These are phyloP conservation scores for Ajuga reptans DNA, from an alignment of 305 asterid species.

Conservation along the genomic window DNA sequence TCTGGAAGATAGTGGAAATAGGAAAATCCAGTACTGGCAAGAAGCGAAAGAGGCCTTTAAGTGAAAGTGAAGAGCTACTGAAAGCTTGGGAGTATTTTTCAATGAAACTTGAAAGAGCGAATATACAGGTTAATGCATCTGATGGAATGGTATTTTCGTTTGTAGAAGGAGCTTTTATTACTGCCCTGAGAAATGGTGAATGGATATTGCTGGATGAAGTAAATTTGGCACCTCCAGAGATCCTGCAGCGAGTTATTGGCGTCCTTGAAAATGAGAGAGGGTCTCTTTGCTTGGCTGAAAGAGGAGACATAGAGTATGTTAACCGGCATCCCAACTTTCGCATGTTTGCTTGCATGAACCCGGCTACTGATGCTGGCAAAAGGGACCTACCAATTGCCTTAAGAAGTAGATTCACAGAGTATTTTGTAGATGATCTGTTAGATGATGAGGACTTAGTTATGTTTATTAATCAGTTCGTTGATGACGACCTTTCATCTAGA, in stretches of 20 bases:
- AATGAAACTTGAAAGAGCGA: constrained; percentile 55
- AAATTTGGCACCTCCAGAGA: constrained; percentile 98
- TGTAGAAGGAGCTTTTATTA: constrained; percentile 90
- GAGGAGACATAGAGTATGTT: constrained; percentile 80
- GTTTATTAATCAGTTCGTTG: constrained; percentile 59
- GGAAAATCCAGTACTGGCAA: constrained; percentile 44
- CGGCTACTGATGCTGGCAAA: constrained; percentile 99
- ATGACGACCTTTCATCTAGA: constrained; percentile 37
- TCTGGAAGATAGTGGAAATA: constrained; percentile 40
- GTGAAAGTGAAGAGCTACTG: constrained; percentile 34
- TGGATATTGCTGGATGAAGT: constrained; percentile 98
- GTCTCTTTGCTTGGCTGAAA: constrained; percentile 85
- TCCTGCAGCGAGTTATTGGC: constrained; percentile 82
- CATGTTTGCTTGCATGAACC: constrained; percentile 97
- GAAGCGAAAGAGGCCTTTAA: constrained; percentile 79
- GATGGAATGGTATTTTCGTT: constrained; percentile 89
- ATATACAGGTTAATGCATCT: constrained; percentile 56
- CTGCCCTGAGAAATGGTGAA: constrained; percentile 83
- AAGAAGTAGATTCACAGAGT: constrained; percentile 88
- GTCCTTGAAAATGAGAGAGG: constrained; percentile 90
- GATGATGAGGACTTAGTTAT: constrained; percentile 73
- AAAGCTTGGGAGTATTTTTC: constrained; percentile 63
- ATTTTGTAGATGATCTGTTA: constrained; percentile 82
- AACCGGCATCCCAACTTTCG: constrained; percentile 66
- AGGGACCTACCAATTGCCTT: constrained; percentile 71